Conservation (phyloP, 2,329 filamentous ascomycete genomes). For the Trichoderma breve region DNA sequence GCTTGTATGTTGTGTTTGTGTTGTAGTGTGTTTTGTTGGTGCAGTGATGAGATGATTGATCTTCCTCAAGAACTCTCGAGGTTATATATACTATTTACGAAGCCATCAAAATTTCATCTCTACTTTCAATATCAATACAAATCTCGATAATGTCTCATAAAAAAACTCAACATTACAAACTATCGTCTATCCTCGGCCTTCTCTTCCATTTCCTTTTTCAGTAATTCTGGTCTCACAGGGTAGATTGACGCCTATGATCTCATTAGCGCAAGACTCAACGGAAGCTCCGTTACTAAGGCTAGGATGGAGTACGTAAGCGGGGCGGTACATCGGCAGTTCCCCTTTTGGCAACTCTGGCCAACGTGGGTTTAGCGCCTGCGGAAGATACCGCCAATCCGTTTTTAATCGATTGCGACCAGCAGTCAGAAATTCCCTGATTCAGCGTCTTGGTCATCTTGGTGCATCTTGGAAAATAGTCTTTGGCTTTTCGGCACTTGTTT, state of each 20-base stretch:
- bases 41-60: not conserved
- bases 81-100: not conserved
- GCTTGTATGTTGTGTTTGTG: not conserved
- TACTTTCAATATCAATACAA: not conserved
- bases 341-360: not conserved
- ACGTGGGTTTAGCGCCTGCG: not conserved
- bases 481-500: not conserved
- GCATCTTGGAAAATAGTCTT: not conserved
- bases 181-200: not conserved
- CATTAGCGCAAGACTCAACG: not conserved
- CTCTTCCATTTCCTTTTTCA: constrained; percentile 6
- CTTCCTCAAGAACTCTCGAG: not conserved
- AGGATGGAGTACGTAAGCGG: not conserved
- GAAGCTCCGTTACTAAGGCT: not conserved
- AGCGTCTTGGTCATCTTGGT: not conserved
- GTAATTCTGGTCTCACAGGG: constrained; percentile 5
- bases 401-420: not conserved
- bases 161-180: not conserved
- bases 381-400: not conserved
- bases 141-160: not conserved
- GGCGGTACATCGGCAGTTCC: not conserved
- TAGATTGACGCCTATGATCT: not conserved
- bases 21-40: not conserved
- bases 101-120: not conserved
- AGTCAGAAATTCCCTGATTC: not conserved